Evolutionary conservation across 164 flowering plant species (phyloP).

Genomic region (Annona cherimola): DNA sequence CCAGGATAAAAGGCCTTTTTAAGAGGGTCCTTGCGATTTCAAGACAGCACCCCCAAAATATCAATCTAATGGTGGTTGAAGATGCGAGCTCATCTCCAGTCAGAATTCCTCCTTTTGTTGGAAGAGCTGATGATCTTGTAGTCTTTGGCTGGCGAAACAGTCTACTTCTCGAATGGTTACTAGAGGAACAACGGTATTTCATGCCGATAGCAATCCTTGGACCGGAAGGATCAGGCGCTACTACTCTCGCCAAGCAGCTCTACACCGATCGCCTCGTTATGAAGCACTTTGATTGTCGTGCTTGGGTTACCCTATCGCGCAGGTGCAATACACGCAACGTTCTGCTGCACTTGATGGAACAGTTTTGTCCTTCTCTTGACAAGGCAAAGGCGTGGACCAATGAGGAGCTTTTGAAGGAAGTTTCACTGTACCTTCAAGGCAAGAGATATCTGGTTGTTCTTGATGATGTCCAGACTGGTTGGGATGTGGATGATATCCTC

Average conservation of each 20-base stretch:
- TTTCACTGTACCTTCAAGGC: slow-evolving; percentile 27
- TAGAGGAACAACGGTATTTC: neutral
- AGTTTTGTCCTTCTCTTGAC: slow-evolving; percentile 7
- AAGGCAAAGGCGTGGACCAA: slow-evolving; percentile 8
- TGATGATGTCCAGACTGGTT: slow-evolving; percentile 48
- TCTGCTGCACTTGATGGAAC: neutral
- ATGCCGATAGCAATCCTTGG: neutral
- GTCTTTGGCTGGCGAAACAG: neutral
- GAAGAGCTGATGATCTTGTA: neutral
- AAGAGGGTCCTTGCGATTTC: neutral
- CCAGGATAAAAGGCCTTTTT: neutral
- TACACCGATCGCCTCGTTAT: neutral
- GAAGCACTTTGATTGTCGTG: slow-evolving; percentile 16
- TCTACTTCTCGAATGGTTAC: neutral
- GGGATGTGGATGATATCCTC: slow-evolving; percentile 31
- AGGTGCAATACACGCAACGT: slow-evolving; percentile 7
- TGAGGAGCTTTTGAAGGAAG: slow-evolving; percentile 24
- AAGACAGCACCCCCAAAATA: too few species aligned
- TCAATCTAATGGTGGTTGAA: neutral
- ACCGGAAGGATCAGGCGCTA: slow-evolving; percentile 4
- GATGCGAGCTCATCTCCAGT: neutral
- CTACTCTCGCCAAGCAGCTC: slow-evolving; percentile 21
- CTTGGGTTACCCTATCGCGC: slow-evolving; percentile 25
- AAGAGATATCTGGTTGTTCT: slow-evolving; percentile 44
- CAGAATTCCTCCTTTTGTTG: neutral